These are phyloP conservation scores for Fusarium armeniacum DNA, from an alignment of 2,329 filamentous ascomycete species.

Conservation along the genomic window DNA sequence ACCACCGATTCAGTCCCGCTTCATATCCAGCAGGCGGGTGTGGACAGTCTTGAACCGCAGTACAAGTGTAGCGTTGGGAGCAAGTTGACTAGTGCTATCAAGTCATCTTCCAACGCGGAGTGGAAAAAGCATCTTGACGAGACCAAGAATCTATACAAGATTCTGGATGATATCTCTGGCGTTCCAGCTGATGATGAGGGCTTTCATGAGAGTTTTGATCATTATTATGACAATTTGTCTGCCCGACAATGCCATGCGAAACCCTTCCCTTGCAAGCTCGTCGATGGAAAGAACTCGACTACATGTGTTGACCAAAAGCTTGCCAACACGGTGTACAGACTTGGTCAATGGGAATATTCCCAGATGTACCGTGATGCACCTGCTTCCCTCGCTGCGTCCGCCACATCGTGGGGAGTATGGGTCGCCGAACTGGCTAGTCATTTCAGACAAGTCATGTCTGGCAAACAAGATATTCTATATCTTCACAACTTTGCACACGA, in stretches of 20 bases:
- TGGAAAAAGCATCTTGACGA: conserved; percentile 76
- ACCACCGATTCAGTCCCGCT: conserved; percentile 60
- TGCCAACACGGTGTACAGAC: conserved; percentile 78
- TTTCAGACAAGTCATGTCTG: conserved; percentile 67
- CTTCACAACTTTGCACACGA: conserved; percentile 87
- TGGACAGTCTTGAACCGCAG: conserved; percentile 81
- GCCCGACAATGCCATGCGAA: conserved; percentile 82
- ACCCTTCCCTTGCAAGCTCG: conserved; percentile 76
- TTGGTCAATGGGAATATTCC: conserved; percentile 86
- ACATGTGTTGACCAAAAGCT: conserved; percentile 73
- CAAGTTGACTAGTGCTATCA: conserved; percentile 60
- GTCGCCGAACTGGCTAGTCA: conserved; percentile 78
- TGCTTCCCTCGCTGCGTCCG: conserved; percentile 72
- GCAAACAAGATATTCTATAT: conserved; percentile 64
- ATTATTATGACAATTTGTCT: conserved; percentile 88
- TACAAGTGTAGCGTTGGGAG: conserved; percentile 73
- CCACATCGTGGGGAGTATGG: conserved; percentile 78
- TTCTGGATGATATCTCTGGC: conserved; percentile 77
- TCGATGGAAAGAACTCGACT: conserved; percentile 60
- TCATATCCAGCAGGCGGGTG: conserved; percentile 63
- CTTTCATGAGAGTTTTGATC: conserved; percentile 81
- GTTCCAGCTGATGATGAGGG: conserved; percentile 67
- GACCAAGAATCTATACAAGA: conserved; percentile 67
- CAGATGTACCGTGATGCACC: conserved; percentile 79
- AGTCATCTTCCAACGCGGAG: conserved; percentile 58